Evolutionary conservation across 139 green algal species (phyloP), one percentile per base, ranked within the genome.

Genomic region (Mychonastes homosphaera): DNA sequence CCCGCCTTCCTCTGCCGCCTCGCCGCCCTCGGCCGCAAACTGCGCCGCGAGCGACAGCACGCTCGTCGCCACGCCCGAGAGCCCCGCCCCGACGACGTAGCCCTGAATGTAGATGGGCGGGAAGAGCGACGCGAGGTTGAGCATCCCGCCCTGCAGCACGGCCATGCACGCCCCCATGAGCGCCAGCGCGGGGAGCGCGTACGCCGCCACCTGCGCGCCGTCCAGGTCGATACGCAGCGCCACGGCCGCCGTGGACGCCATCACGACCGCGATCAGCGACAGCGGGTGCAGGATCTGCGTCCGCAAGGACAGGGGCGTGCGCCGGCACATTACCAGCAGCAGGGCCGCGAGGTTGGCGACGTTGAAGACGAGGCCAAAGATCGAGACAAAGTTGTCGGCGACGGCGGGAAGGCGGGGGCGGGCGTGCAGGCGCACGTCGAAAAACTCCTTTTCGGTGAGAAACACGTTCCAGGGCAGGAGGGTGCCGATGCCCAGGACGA

Each of bases 401-500:
- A 71, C 12, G 6, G 24, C 29, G 3, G 41, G 56, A 7, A 10
- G 40, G 54, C 26, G 53, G 32, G 69, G 69, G 27, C 53, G 28
- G 41, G 63, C 34, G 23, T 69, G 69, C n/a, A 71, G 33, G 1
- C 69, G 52, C 15, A 76, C 53, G 18, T 68, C 58, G 21, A 69
- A 76, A 30, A 65, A 76, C 16, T 64, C 57, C 21, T 47, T 63
- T 38, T 72, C 58, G n/a, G 63, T 76, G 51, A 72, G 64, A 27
- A 76, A 69, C 0, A 68, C 63, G 39, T 76, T 76, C 41, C 52
- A 71, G 3, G 69, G 69, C 47, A 76, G 56, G 32, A 76, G 33
- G 24, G 62, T 72, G 27, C 63, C 69, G 3, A 76, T 44, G 24
- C 69, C 69, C 29, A 76, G 58, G 2, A 76, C 27, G 2, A 65